Evolutionary conservation across 2,329 filamentous ascomycete genomes (phyloP), one percentile per base, ranked within the genome.

Genomic region (Diaporthe nobilis): DNA sequence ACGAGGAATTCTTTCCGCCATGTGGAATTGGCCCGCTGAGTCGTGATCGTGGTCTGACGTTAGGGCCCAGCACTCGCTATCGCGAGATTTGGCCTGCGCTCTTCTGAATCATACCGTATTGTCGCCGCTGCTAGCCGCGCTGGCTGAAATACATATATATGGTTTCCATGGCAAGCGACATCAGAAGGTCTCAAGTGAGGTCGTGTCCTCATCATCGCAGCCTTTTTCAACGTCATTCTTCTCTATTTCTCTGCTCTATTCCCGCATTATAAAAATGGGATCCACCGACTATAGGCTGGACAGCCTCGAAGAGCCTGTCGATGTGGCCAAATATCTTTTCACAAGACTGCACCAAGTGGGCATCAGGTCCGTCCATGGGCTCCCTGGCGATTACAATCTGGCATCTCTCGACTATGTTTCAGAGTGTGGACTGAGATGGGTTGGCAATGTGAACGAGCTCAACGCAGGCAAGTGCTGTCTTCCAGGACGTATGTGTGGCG

Each of bases 381-480:
- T 94, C n/a, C 92, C 93, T 4, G 92, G 92, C 25, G 93, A 95
- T 83, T 95, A 93, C 85, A 95, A 95, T 81, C 87, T 95, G 67
- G 87, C 90, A 22, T 88, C 92, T 12, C 87, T 94, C 34, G 93
- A 94, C 82, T 93, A 93, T 82, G 84, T 94, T 58, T 86, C 88
- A 34, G 86, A 89, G 49, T 85, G 86, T 65, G 89, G 87, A 8
- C 84, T 94, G 51, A 88, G 88, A 79, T 94, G 92, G 92, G 90
- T 93, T 55, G 90, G 90, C 75, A 94, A 92, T 81, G 90, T 91
- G 78, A 94, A 94, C 80, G 93, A 94, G 82, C 88, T 94, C 75
- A 94, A 94, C 81, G 93, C 93, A 61, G 91, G 92, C 91, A 80
- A 83, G 87, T 82, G 47, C 22, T 31, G 63, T 53, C 37, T 7